phyloP scores from a whole-genome alignment of 2,329 filamentous ascomycete genomes.

The Penicillium sp. region DNA sequence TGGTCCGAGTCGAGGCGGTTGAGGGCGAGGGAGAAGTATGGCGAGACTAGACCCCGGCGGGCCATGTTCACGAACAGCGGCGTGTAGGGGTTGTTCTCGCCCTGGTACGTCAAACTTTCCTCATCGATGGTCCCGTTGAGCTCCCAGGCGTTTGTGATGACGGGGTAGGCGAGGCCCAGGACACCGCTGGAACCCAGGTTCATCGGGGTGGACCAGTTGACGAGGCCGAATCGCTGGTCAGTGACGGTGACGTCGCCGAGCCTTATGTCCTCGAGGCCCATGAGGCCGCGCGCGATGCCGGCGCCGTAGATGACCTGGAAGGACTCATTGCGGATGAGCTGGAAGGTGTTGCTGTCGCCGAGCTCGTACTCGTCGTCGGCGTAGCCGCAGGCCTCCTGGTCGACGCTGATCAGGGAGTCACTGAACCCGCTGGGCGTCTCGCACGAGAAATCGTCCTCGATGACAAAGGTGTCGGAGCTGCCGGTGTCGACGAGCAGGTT shows the following conservation, averaged over 20 bases:
- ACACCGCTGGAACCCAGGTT: constrained; percentile 6
- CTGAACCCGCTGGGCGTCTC: background rate
- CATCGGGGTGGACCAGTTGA: constrained; percentile 9
- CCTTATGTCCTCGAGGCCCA: constrained; percentile 30
- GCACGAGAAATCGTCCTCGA: constrained; percentile 41
- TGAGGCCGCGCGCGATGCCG: constrained; percentile 27
- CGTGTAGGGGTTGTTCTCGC: constrained; percentile 11
- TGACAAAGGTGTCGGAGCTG: constrained; percentile 55
- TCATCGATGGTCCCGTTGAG: constrained; percentile 4
- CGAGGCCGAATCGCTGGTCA: constrained; percentile 9
- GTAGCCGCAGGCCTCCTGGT: constrained; percentile 24
- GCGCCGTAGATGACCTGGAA: constrained; percentile 33
- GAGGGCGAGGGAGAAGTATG: constrained; percentile 32
- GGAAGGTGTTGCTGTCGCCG: constrained; percentile 17
- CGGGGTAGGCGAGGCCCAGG: constrained; percentile 17
- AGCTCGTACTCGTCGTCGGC: constrained; percentile 23
- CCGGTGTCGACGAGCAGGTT: constrained; percentile 53
- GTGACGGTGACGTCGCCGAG: constrained; percentile 26
- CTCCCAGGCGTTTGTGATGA: background rate
- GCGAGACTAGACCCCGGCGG: constrained; percentile 5
- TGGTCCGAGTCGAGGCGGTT: constrained; percentile 47
- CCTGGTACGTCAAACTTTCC: background rate
- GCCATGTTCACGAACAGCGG: constrained; percentile 17
- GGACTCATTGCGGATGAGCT: constrained; percentile 26
- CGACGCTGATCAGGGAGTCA: background rate